Evolutionary conservation across 2,329 filamentous ascomycete genomes (phyloP).

Genomic region (Pestalotiopsis fici): DNA sequence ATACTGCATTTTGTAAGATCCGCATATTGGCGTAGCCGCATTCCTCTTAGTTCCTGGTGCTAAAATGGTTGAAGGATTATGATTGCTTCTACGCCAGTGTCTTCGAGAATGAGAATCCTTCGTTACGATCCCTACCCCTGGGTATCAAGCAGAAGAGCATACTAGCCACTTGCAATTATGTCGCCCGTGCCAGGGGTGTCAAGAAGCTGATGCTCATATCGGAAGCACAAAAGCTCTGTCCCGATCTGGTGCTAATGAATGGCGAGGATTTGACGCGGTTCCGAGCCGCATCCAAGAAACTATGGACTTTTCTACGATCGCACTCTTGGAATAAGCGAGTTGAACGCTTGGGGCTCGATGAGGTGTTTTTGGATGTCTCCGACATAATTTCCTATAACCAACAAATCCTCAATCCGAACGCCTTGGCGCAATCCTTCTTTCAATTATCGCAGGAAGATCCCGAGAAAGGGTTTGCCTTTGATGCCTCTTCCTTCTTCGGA

Average conservation of each 20-base stretch:
- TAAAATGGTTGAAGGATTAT: slow-evolving; percentile 57
- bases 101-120: slow-evolving; percentile 78
- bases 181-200: slow-evolving; percentile 72
- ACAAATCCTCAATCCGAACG: slow-evolving; percentile 66
- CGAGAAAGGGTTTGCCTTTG: slow-evolving; percentile 76
- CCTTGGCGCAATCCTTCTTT: slow-evolving; percentile 74
- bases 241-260: slow-evolving; percentile 81
- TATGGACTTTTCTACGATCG: slow-evolving; percentile 72
- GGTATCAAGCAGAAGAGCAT: slow-evolving; percentile 94
- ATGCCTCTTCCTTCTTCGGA: slow-evolving; percentile 70
- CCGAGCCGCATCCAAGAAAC: slow-evolving; percentile 78
- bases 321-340: slow-evolving; percentile 78
- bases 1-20: slow-evolving; percentile 10
- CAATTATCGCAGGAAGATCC: slow-evolving; percentile 73
- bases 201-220: slow-evolving; percentile 83
- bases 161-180: slow-evolving; percentile 91
- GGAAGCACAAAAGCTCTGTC: slow-evolving; percentile 78
- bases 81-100: slow-evolving; percentile 96
- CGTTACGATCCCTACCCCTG: slow-evolving; percentile 71
- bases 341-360: slow-evolving; percentile 87
- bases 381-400: slow-evolving; percentile 85
- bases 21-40: not conserved
- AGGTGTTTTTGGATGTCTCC: slow-evolving; percentile 83
- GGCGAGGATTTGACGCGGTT: slow-evolving; percentile 87
- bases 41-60: not conserved